phyloP scores from a whole-genome alignment of 2,329 filamentous ascomycete species.

The Cryoendolithus antarcticus region DNA sequence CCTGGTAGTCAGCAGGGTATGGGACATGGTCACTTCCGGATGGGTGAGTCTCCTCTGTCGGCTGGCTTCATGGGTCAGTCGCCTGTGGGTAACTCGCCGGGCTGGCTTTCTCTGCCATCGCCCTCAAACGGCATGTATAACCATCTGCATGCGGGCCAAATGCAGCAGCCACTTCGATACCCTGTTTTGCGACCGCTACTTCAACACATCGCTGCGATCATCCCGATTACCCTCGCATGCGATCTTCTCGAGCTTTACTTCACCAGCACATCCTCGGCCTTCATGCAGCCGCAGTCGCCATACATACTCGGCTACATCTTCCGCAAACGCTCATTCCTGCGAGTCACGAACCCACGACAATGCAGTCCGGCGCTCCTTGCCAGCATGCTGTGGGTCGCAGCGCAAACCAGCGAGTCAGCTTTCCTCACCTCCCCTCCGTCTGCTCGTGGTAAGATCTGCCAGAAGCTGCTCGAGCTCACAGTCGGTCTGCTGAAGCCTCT shows the following conservation, averaged over 20 bases:
- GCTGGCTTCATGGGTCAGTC: conserved; percentile 45
- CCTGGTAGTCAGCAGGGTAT: conserved; percentile 34
- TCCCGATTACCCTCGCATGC: conserved; percentile 70
- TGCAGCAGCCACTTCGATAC: conserved; percentile 51
- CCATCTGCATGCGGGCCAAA: conserved; percentile 44
- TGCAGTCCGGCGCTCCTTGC: conserved; percentile 79
- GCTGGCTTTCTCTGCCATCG: conserved; percentile 40
- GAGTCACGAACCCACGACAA: conserved; percentile 63
- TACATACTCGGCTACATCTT: conserved; percentile 85
- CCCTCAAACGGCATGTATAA: conserved; percentile 45
- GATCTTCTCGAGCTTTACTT: conserved; percentile 88
- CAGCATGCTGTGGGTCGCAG: conserved; percentile 89
- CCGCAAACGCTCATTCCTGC: conserved; percentile 74
- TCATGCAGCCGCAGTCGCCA: conserved; percentile 79
- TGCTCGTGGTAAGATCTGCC: conserved; percentile 74
- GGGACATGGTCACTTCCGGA: conserved; percentile 33
- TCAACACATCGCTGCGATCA: conserved; percentile 69
- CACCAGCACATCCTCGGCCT: conserved; percentile 71
- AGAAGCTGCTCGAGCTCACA: conserved; percentile 77
- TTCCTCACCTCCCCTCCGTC: conserved; percentile 73
- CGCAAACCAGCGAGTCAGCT: conserved; percentile 79
- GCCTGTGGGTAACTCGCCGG: conserved; percentile 50
- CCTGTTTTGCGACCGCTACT: conserved; percentile 75
- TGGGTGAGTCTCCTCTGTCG: conserved; percentile 47
- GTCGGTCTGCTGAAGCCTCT: conserved; percentile 74